Conservation (phyloP, 2,329 filamentous ascomycete genomes). For the Ophiostoma sp. region DNA sequence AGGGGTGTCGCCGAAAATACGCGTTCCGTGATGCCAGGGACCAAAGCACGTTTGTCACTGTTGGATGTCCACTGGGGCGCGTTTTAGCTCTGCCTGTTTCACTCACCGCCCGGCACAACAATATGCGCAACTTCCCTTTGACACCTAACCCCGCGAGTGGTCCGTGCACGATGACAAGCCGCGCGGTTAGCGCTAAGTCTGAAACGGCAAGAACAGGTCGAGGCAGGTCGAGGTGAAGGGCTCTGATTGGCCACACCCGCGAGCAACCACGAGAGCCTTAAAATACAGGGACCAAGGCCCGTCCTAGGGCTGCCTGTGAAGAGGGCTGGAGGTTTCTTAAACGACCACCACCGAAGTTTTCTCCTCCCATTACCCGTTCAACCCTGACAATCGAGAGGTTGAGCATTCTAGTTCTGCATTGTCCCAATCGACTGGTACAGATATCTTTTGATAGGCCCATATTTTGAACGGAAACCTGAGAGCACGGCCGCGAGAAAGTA, state of each 20-base stretch:
- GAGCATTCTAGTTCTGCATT: background rate
- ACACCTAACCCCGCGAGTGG: slow-evolving; percentile 23
- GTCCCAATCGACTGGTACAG: background rate
- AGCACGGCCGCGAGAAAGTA: background rate
- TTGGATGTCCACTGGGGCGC: background rate
- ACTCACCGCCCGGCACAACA: slow-evolving; percentile 10
- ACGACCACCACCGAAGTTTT: background rate
- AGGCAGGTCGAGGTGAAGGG: background rate
- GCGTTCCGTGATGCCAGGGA: slow-evolving; percentile 9
- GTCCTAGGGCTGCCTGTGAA: background rate
- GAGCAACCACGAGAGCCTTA: background rate
- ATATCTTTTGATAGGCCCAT: background rate
- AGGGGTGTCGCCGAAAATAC: background rate
- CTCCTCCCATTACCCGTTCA: background rate
- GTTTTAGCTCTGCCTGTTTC: background rate
- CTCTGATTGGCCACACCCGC: slow-evolving; percentile 9
- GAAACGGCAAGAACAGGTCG: background rate
- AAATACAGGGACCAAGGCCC: slow-evolving; percentile 2
- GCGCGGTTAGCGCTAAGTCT: slow-evolving; percentile 23
- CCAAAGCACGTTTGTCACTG: background rate
- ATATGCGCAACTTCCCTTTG: background rate
- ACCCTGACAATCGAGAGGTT: background rate
- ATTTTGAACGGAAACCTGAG: background rate
- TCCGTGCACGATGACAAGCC: slow-evolving; percentile 20
- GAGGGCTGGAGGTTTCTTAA: background rate